phyloP scores from a whole-genome alignment of 495 filamentous ascomycete species.

The Pyronema domesticum region DNA sequence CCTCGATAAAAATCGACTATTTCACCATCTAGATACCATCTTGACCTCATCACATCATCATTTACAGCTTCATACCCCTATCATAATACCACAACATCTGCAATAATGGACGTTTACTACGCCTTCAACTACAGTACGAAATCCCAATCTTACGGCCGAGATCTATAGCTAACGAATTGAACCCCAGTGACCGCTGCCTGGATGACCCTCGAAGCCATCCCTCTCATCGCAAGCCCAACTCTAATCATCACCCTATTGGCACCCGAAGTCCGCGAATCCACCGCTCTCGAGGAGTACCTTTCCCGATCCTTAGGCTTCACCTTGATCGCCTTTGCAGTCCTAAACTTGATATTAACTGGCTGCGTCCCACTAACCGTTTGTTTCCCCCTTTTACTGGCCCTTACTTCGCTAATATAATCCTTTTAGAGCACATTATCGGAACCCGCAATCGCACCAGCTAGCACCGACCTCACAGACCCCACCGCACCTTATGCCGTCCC shows the following conservation, averaged over 20 bases:
- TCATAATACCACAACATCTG: neutral
- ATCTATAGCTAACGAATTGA: conserved; percentile 1
- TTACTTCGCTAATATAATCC: neutral
- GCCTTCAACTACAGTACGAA: conserved; percentile 22
- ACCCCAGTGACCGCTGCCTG: conserved; percentile 35
- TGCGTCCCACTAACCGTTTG: conserved; percentile 46
- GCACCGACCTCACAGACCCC: conserved; percentile 30
- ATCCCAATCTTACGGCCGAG: neutral
- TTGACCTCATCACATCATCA: neutral
- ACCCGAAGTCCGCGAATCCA: conserved; percentile 37
- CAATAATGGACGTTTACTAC: conserved; percentile 24
- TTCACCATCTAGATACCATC: neutral
- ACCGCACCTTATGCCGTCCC: conserved; percentile 53
- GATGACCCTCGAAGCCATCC: conserved; percentile 47
- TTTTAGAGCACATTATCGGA: conserved; percentile 22
- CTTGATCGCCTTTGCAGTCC: conserved; percentile 44
- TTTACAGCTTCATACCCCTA: neutral
- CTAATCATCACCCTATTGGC: conserved; percentile 47
- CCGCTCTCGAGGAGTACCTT: conserved; percentile 57
- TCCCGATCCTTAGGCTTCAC: conserved; percentile 49
- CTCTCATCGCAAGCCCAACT: conserved; percentile 46
- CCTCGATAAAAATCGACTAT: neutral
- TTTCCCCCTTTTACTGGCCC: conserved; percentile 23
- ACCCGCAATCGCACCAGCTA: conserved; percentile 21
- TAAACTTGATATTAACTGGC: conserved; percentile 54